phyloP scores from a whole-genome alignment of 2,329 filamentous ascomycete genomes.

The Aspergillus latus region DNA sequence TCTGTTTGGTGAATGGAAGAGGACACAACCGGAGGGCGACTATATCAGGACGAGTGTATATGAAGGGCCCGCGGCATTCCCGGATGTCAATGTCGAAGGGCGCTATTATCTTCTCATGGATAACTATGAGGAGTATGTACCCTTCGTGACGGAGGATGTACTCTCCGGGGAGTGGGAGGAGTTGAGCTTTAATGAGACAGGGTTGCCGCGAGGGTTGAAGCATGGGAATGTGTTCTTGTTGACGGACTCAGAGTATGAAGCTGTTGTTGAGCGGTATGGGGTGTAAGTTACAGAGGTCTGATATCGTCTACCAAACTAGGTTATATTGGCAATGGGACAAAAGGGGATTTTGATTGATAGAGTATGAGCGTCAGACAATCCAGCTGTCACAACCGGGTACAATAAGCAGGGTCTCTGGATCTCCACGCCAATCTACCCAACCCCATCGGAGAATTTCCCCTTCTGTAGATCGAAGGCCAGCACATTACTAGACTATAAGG shows the following conservation, averaged over 20 bases:
- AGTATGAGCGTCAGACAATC: too few species aligned
- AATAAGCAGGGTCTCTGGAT: neutral
- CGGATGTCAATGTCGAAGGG: neutral
- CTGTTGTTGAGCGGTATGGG: neutral
- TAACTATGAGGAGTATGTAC: slow-evolving; percentile 14
- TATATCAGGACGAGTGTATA: slow-evolving; percentile 2
- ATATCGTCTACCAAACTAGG: too few species aligned
- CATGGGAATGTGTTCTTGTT: slow-evolving; percentile 12
- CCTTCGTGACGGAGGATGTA: slow-evolving; percentile 1
- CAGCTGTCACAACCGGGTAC: too few species aligned
- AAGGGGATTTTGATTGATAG: too few species aligned
- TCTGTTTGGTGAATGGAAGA: slow-evolving; percentile 5
- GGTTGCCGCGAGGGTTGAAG: slow-evolving; percentile 13
- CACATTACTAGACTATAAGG: too few species aligned
- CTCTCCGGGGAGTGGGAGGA: neutral
- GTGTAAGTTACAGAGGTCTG: neutral
- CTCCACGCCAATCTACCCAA: neutral
- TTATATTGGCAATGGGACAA: too few species aligned
- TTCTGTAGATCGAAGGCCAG: neutral
- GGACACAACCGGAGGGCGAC: neutral
- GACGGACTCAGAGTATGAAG: slow-evolving; percentile 1
- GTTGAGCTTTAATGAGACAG: neutral
- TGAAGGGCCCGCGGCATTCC: slow-evolving; percentile 8
- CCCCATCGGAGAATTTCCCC: neutral
- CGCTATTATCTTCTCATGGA: slow-evolving; percentile 9